Evolutionary conservation across 2,329 filamentous ascomycete genomes (phyloP).

Genomic region (Aureobasidium subglaciale): DNA sequence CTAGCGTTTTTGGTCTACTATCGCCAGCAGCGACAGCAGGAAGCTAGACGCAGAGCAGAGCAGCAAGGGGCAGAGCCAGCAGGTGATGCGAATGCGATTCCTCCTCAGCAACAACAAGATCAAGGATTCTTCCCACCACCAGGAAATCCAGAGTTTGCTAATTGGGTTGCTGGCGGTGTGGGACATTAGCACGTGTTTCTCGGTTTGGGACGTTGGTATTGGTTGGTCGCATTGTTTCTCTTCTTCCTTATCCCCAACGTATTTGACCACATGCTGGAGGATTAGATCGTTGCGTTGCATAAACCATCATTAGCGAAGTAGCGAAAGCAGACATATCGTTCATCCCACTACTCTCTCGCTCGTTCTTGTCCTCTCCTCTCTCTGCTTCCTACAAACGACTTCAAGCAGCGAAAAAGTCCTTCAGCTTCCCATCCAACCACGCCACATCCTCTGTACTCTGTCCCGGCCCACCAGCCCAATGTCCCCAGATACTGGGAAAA

Average conservation of each 20-base stretch:
- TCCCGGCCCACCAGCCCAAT: constrained; percentile 54
- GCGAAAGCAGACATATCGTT: too few species aligned
- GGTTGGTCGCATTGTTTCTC: too few species aligned
- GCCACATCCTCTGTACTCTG: constrained; percentile 62
- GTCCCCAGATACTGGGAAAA: constrained; percentile 60
- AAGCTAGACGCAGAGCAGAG: constrained; percentile 29
- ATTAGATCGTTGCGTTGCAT: too few species aligned
- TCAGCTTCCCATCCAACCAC: constrained; percentile 61
- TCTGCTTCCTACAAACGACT: too few species aligned
- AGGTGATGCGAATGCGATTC: constrained; percentile 18
- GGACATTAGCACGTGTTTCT: constrained; percentile 44
- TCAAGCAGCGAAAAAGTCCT: constrained; percentile 45
- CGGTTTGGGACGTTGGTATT: too few species aligned
- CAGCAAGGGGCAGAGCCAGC: constrained; percentile 29
- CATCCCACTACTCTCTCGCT: too few species aligned
- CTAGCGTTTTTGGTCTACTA: constrained; percentile 78
- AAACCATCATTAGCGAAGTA: background rate
- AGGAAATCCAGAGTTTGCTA: constrained; percentile 59
- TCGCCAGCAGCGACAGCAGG: constrained; percentile 57
- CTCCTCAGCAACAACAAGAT: constrained; percentile 38
- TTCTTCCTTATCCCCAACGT: too few species aligned
- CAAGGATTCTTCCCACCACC: constrained; percentile 58
- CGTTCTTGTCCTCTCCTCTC: too few species aligned
- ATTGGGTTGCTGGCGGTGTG: constrained; percentile 62
- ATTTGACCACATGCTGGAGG: too few species aligned